These are phyloP conservation scores for Diaporthe amygdali DNA, from an alignment of 2,329 filamentous ascomycete species.

Conservation along the genomic window DNA sequence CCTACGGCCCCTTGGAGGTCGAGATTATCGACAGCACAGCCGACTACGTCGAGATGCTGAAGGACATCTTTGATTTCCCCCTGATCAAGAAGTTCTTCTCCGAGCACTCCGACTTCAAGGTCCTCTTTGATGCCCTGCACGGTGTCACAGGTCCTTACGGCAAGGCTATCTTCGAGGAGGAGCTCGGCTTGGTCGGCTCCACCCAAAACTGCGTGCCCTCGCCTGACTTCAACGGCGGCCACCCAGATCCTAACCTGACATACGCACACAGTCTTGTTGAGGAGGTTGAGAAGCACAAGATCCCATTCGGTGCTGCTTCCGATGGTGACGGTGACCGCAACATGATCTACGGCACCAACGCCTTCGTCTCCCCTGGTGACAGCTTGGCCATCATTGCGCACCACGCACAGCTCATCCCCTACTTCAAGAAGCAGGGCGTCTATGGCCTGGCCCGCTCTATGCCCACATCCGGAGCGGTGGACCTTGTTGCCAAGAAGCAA, in stretches of 20 bases:
- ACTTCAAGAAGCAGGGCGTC: conserved; percentile 97
- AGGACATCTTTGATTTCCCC: conserved; percentile 98
- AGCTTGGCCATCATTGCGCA: conserved; percentile 98
- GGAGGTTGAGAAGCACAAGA: conserved; percentile 85
- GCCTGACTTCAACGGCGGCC: conserved; percentile 95
- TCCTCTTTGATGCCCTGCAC: conserved; percentile 92
- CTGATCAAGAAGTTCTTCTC: conserved; percentile 94
- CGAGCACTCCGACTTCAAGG: conserved; percentile 88
- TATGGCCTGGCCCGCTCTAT: conserved; percentile 95
- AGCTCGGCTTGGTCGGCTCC: conserved; percentile 76
- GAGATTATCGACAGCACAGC: conserved; percentile 93
- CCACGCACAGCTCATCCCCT: conserved; percentile 94
- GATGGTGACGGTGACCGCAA: conserved; percentile 98
- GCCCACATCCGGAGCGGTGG: conserved; percentile 95
- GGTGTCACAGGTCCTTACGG: conserved; percentile 97
- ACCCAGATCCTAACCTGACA: conserved; percentile 97
- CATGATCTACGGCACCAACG: conserved; percentile 99
- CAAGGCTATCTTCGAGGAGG: conserved; percentile 90
- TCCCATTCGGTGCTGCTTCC: conserved; percentile 95
- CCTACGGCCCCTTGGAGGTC: conserved; percentile 86
- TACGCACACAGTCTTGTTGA: conserved; percentile 96
- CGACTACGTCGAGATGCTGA: conserved; percentile 94
- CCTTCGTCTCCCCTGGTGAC: conserved; percentile 96
- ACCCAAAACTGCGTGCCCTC: conserved; percentile 92
- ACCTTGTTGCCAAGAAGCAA: conserved; percentile 95